Base-by-base conservation (phyloP, 148 eudicot genomes). In the Rhododendron ovatum region DNA sequence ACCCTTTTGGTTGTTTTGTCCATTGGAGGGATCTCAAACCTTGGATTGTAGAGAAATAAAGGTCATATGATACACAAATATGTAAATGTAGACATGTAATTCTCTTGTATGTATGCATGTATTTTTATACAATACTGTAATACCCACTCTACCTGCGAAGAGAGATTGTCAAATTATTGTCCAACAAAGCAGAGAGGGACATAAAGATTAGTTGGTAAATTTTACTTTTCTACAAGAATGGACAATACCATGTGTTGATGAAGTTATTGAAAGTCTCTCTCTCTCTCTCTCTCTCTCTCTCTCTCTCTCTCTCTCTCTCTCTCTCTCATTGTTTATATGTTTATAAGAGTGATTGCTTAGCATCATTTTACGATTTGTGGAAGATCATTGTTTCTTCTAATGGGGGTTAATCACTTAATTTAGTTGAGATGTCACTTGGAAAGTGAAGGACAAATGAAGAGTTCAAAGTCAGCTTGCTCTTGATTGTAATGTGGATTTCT, bases 331-430 rank as follows among this genome's bases (percentile, higher is more conserved):
- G 20, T 30, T 71, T 0, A 33, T 71, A 18, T 71, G 20, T 30
- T 71, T 0, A 33, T 71, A 18, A 71, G 8, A 67, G 75, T 69
- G 11, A 65, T n/a, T 65, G 73, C 33, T 65, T n/a, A 65, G 73
- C 30, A 71, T 71, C 39, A 71, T 71, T 30, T 13, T 30, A 30
- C 33, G 18, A 14, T 30, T 71, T 51, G 61, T 73, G 86, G 78
- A 47, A 83, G 74, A 88, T 88, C 63, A 86, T 89, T 86, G 73
- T 89, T 81, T 78, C 88, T 86, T 86, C 59, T 81, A 89, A 89
- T 86, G 90, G 85, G 87, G 87, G 78, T 89, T 87, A 89, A 76
- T 82, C 84, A 33, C 82, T 87, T 79, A 73, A 86, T 84, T 79
- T 83, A 85, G 51, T 78, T 73, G 89, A 84, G 74, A 67, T 67